Evolutionary conservation across 1,139 yeast genomes (phyloP).

Genomic region (Candida sojae): DNA sequence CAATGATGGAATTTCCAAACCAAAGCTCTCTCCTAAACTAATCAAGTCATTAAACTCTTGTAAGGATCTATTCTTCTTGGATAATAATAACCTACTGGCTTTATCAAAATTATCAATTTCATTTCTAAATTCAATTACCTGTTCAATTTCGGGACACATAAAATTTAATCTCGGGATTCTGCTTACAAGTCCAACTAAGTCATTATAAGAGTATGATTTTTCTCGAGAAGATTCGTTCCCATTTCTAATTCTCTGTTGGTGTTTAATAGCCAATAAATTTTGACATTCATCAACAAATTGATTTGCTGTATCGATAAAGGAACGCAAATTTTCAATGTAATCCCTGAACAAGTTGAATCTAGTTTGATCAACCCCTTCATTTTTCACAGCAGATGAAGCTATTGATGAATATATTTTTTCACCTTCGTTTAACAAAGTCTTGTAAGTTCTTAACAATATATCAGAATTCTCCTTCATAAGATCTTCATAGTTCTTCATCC

Average conservation of each 20-base stretch:
- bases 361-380: conserved; percentile 15
- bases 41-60: conserved; percentile 49
- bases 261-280: conserved; percentile 48
- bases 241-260: conserved; percentile 50
- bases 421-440: conserved; percentile 53
- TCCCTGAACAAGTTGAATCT: conserved; percentile 21
- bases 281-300: conserved; percentile 62
- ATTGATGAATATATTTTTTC: conserved; percentile 49
- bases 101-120: conserved; percentile 58
- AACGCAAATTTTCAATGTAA: conserved; percentile 36
- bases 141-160: conserved; percentile 60
- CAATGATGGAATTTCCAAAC: conserved; percentile 55
- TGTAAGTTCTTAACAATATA: conserved; percentile 50
- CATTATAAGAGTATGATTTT: conserved; percentile 12
- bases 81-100: conserved; percentile 42
- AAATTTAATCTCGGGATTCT: conserved; percentile 54
- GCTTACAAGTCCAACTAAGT: conserved; percentile 37
- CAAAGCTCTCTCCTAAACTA: conserved; percentile 59
- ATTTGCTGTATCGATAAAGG: conserved; percentile 47
- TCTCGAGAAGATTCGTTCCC: conserved; percentile 14
- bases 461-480: conserved; percentile 42
- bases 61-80: conserved; percentile 26
- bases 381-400: conserved; percentile 17
- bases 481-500: conserved; percentile 52
- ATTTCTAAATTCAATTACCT: conserved; percentile 51